Conservation (phyloP, 169 alveolate genomes). For the Cryptosporidium xiaoi region DNA sequence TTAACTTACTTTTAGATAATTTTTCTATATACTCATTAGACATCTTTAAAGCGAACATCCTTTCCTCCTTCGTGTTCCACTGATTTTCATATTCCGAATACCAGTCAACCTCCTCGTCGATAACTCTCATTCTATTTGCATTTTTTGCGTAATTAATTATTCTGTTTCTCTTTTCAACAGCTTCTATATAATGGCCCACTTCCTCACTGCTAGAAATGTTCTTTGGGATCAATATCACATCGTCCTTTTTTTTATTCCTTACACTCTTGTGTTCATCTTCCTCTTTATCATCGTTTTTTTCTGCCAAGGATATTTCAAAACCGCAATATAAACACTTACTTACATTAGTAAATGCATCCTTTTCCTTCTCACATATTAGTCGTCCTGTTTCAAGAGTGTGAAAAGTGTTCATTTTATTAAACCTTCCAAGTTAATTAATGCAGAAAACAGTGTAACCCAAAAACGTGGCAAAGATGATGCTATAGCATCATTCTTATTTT, state of each 20-base stretch:
- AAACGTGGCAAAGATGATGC: no score
- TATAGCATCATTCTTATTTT: no score
- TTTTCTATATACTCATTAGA: conserved; percentile 29
- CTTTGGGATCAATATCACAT: neutral
- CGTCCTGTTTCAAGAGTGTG: conserved; percentile 15
- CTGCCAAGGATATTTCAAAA: neutral
- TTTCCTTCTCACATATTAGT: conserved; percentile 38
- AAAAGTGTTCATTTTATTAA: no score
- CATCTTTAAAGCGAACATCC: conserved; percentile 39
- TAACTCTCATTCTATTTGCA: conserved; percentile 38
- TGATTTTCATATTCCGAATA: conserved; percentile 70
- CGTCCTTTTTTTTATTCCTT: no score
- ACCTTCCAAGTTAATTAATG: no score
- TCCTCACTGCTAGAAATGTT: conserved; percentile 7
- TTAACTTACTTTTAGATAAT: conserved; percentile 34
- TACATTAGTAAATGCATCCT: neutral
- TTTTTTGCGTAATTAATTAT: conserved; percentile 36
- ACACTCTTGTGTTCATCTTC: conserved; percentile 3
- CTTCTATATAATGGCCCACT: conserved; percentile 49
- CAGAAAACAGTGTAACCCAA: no score
- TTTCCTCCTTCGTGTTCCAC: conserved; percentile 71
- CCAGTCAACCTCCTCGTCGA: conserved; percentile 73
- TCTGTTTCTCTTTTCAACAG: conserved; percentile 34
- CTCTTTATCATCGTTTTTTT: neutral
- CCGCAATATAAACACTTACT: conserved; percentile 22